Base-by-base conservation (phyloP, 306 rosid species). In the Hippophae tibetana region DNA sequence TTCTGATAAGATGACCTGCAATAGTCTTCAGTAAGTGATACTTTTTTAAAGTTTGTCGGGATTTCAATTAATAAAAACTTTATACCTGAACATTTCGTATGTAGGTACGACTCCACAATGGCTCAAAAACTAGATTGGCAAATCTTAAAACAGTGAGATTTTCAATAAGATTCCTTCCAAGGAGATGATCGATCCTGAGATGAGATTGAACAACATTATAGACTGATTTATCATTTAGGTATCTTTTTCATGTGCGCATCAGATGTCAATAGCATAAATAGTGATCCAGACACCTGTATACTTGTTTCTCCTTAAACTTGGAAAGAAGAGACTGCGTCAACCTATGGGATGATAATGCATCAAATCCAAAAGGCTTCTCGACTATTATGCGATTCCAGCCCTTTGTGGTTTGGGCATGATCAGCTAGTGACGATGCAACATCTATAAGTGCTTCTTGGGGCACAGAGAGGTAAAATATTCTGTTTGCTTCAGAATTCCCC, bases 311-410 rank as follows among this genome's bases (percentile, higher is more conserved):
- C 79, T 80, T 71, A 66, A 78, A 90, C 75, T 86, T 81, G 7
- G 94, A 81, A 58, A 82, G 90, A 67, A 90, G 94, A 79, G 95
- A 82, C 64, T 77, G 80, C 7, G 95, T 81, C 74, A 90, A 60
- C 73, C 81, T 78, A 62, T 75, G 76, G 62, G 95, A 90, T 66
- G 97, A 84, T 61, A 72, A 64, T 40, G 73, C 77, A 62, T 90
- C 83, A 69, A 86, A 79, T 69, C 95, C 95, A 70, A 90, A 90
- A 62, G 97, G 97, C 58, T 90, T 90, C 80, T 90, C 97, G 56
- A 82, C 68, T 59, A 90, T 90, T 63, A 90, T 76, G 52, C 95
- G 97, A 80, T 84, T 90, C 95, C 95, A 90, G 68, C 97, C 97
- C 47, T 76, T 90, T 52, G 63, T 70, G 44, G 94, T 86, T 76